Base-by-base conservation (phyloP, 2,329 filamentous ascomycete species). In the Penicillium sp. region DNA sequence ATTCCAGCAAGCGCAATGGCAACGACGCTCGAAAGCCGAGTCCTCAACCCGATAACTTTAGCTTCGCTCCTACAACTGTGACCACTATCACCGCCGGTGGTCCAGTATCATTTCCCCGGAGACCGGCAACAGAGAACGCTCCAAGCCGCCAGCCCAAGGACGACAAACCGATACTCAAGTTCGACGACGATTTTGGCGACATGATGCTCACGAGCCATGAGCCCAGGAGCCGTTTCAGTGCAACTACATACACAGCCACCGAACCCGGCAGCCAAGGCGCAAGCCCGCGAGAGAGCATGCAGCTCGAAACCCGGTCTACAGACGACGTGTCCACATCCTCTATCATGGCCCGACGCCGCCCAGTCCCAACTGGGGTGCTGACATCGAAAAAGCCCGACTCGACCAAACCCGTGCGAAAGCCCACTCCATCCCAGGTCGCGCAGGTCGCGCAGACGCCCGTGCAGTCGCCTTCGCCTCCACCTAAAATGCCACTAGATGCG, bases 211-310 rank as follows among this genome's bases (percentile, higher is more conserved):
- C 75, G 10, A 35, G n/a, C 72, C 67, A 70, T 12, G 76, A 79
- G 49, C 79, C 79, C 6, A 66, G 72, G 2, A 84, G 81, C 43
- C 77, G 79, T 40, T 85, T 84, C 64, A 85, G 81, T 66, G 72
- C 79, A 7, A 84, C 81, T 2, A 82, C 68, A 28, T 61, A 62
- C 49, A 57, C 56, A 66, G 38, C 61, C 70, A 48, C 40, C 15
- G 67, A 74, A 39, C 66, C 67, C 29, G 65, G 69, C 8, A 72
- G 69, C n/a, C 75, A 33, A 19, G 35, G 40, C 40, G 33, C 71
- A 61, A 51, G 69, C 63, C 43, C 64, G 62, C 49, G 70, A 63
- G 48, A 61, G 59, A 70, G 51, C 57, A 45, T 61, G 21, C 59
- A 61, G n/a, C 43, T 57, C 17, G 66, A 58, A 52, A 64, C 61